Percentiles rank a stretch among this genome's conserved stretches.
Evolutionary conservation across 208 protist species (phyloP).

Genomic region (Crithidia acanthocephali): DNA sequence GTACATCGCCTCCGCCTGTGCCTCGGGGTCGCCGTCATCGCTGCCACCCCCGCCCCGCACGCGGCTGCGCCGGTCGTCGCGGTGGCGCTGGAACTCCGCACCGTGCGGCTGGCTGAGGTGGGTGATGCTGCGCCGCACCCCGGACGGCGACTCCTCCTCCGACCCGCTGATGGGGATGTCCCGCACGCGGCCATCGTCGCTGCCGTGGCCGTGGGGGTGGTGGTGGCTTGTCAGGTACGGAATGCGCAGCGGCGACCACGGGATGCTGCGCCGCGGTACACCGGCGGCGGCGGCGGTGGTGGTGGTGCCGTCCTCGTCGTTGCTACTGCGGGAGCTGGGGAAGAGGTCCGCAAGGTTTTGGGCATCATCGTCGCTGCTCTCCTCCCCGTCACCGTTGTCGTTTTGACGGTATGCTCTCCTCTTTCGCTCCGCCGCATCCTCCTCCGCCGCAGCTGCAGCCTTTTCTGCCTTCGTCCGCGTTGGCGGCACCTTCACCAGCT

Average conservation of each 20-base stretch:
- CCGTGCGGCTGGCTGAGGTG: slow-evolving; percentile 7
- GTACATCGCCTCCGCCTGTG: no score
- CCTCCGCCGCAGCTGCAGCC: not conserved
- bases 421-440: no score
- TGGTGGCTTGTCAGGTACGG: not conserved
- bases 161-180: not conserved
- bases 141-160: not conserved
- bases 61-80: not conserved
- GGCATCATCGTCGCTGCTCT: not conserved
- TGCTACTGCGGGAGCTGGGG: not conserved
- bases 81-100: not conserved
- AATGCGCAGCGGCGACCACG: slow-evolving; percentile 1
- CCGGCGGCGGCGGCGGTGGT: not conserved
- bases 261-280: not conserved
- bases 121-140: not conserved
- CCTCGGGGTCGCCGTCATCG: no score
- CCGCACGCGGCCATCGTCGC: not conserved
- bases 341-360: not conserved
- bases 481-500: not conserved
- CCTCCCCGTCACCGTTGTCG: not conserved
- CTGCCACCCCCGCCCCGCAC: no score
- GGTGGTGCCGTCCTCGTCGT: not conserved
- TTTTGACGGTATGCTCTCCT: not conserved
- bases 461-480: not conserved
- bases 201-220: not conserved